Conservation (phyloP, 768 basidiomycete species). For the Trametes elegans region DNA sequence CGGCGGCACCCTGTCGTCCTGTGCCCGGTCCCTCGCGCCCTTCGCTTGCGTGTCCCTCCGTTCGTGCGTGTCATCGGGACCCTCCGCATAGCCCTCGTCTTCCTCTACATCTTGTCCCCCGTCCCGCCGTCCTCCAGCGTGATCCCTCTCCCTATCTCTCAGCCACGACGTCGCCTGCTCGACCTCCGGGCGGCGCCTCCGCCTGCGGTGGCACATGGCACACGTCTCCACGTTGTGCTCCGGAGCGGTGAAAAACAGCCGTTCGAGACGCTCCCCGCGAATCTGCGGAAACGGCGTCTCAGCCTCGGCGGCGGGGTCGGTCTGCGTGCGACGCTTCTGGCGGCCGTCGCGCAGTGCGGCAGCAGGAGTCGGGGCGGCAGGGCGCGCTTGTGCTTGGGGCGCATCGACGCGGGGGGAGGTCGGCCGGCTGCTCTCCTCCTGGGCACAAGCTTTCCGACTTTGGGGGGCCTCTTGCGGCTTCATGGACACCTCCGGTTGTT, state of each 20-base stretch:
- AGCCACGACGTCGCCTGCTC: slow-evolving; percentile 26
- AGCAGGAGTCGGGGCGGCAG: slow-evolving; percentile 37
- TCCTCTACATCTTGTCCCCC: slow-evolving; percentile 29
- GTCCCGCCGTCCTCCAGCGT: neutral
- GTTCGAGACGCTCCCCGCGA: slow-evolving; percentile 72
- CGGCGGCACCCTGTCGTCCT: slow-evolving; percentile 56
- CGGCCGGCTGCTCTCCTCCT: neutral
- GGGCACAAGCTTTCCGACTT: neutral
- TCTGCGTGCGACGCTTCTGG: slow-evolving; percentile 14
- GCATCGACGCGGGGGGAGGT: slow-evolving; percentile 2
- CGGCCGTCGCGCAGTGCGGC: slow-evolving; percentile 24
- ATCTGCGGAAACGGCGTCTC: slow-evolving; percentile 78
- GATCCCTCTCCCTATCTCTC: slow-evolving; percentile 3
- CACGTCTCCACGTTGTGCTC: slow-evolving; percentile 73
- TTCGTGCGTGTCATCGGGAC: slow-evolving; percentile 35
- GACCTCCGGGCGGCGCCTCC: slow-evolving; percentile 21
- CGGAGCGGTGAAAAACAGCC: slow-evolving; percentile 77
- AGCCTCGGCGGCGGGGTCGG: neutral
- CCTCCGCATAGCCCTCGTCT: slow-evolving; percentile 51
- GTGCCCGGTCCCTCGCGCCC: neutral
- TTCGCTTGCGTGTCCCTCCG: slow-evolving; percentile 14
- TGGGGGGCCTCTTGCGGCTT: neutral
- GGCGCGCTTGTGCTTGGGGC: slow-evolving; percentile 23
- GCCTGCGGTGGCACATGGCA: slow-evolving; percentile 57
- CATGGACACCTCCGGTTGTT: neutral